These are phyloP conservation scores for Trichoderma semiorbis DNA, from an alignment of 2,329 filamentous ascomycete species.

Conservation along the genomic window DNA sequence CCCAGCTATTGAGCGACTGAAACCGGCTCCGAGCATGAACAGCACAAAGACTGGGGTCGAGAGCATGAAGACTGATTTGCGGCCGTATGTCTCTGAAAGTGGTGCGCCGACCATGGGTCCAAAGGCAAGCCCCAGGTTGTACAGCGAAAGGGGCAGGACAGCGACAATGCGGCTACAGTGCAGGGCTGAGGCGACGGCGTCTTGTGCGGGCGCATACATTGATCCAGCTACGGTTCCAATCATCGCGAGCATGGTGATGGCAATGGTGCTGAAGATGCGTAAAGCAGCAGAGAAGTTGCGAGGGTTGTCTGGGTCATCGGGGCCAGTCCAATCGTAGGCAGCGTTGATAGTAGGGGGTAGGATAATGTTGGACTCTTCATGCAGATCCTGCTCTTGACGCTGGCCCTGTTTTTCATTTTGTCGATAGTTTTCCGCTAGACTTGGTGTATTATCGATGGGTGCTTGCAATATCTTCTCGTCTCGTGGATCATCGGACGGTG, in stretches of 20 bases:
- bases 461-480: not conserved
- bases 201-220: conserved; percentile 33
- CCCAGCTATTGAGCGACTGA: conserved; percentile 67
- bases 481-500: not conserved
- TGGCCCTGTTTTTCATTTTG: not conserved
- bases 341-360: conserved; percentile 27
- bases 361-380: conserved; percentile 10
- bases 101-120: conserved; percentile 72
- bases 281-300: conserved; percentile 74
- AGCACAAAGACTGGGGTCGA: conserved; percentile 67
- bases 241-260: conserved; percentile 67
- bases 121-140: conserved; percentile 29
- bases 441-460: not conserved
- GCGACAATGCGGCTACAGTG: conserved; percentile 22
- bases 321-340: conserved; percentile 31
- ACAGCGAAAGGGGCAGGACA: conserved; percentile 28
- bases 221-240: conserved; percentile 33
- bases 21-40: conserved; percentile 66
- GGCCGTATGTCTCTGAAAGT: conserved; percentile 68
- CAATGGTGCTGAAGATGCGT: conserved; percentile 78
- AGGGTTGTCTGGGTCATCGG: conserved; percentile 70
- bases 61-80: conserved; percentile 39
- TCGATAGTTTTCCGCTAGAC: not conserved
- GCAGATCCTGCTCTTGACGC: conserved; percentile 16
- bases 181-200: conserved; percentile 23